Base-by-base conservation (phyloP, 2,329 filamentous ascomycete species). In the Arthrocladium fulminans region DNA sequence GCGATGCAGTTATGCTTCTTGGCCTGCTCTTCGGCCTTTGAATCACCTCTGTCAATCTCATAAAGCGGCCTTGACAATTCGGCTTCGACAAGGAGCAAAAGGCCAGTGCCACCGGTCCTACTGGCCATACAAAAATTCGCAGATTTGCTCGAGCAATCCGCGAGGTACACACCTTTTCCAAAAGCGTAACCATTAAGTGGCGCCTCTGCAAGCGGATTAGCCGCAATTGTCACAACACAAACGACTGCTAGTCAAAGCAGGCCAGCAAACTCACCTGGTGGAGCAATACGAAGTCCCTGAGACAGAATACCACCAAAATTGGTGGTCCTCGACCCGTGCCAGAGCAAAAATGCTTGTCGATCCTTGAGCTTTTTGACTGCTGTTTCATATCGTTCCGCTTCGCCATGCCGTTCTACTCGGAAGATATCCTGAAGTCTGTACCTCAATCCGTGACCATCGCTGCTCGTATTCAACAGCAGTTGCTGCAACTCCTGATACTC, bases 231-330 rank as follows among this genome's bases (percentile, higher is more conserved):
- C 7, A n/a, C 34, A 8, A 37, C 6, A 37, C 6, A 6, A n/a
- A 37, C 7, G 17, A 8, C 34, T 37, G 34, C 34, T 37, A 8
- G 34, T 6, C n/a, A 15, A 38, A 7, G 4, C 9, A 15, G 23
- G 20, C 17, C 17, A 25, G 38, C 17, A 45, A 6, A 23, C 43
- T 3, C 39, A 47, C 44, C 83, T 0, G 84, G 83, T 0, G 88
- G 88, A 2, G 88, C 88, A 56, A 94, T 94, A n/a, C 87, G 84
- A 5, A 95, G 76, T 54, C 88, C 88, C 65, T 94, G 86, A 50
- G 81, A 84, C 34, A 94, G 77, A 50, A 95, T 95, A 60, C 88
- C 88, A 60, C 83, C 87, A 56, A 82, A 94, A 63, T 94, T 94
- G 45, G 86, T 90, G 24, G 75, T 77, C 27, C 87, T 80, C 10